These are phyloP conservation scores for Vaccinium corymbosum DNA, from an alignment of 148 eudicot genomes.

Conservation along the genomic window DNA sequence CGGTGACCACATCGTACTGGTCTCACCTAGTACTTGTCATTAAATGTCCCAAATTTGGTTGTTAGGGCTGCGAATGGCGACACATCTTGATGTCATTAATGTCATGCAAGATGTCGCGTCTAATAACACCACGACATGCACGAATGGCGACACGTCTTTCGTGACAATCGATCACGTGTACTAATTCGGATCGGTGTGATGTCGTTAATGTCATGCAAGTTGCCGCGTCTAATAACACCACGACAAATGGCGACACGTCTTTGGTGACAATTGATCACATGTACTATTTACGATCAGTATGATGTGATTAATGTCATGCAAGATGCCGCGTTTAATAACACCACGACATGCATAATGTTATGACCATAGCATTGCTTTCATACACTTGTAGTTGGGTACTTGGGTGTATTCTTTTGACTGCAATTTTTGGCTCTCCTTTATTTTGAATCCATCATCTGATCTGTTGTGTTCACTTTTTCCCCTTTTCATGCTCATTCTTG, in stretches of 20 bases:
- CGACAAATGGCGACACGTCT: background rate
- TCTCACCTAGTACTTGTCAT: background rate
- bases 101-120: background rate
- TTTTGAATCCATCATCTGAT: conserved; percentile 25
- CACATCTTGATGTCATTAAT: background rate
- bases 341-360: background rate
- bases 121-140: too few species aligned
- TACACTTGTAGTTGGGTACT: background rate
- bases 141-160: background rate
- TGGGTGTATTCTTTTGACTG: conserved; percentile 19
- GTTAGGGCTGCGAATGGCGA: too few species aligned
- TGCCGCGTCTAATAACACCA: background rate
- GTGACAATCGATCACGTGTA: background rate
- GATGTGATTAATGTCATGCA: background rate
- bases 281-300: background rate
- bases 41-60: background rate
- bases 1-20: background rate
- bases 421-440: conserved; percentile 14
- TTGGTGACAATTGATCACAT: background rate
- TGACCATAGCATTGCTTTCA: background rate
- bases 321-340: background rate
- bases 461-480: conserved; percentile 19
- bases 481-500: conserved; percentile 34
- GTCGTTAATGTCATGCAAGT: background rate
- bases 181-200: background rate